Evolutionary conservation across 139 green algal species (phyloP).

Genomic region (Nannochloris sp.): DNA sequence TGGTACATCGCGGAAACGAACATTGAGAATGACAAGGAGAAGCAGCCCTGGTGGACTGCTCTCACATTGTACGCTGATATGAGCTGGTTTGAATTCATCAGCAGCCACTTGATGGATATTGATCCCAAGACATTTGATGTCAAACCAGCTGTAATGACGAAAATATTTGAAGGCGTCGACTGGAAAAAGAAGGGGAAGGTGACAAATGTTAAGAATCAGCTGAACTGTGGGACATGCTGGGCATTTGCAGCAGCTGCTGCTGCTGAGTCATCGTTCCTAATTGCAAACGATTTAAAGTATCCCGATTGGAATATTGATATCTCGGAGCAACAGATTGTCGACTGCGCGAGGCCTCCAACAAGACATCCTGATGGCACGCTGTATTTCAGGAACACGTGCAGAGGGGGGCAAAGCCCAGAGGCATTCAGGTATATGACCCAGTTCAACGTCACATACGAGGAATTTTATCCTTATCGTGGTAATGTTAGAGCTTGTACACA

Average conservation of each 20-base stretch:
- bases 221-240: slow-evolving; percentile 21
- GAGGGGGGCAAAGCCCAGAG: background rate
- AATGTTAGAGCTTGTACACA: background rate
- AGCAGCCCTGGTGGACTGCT: slow-evolving; percentile 1
- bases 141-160: background rate
- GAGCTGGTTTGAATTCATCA: background rate
- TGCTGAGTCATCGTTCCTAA: slow-evolving; percentile 19
- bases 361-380: background rate
- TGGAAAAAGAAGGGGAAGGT: background rate
- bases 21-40: background rate
- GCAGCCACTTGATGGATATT: background rate
- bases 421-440: slow-evolving; percentile 1
- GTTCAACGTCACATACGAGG: slow-evolving; percentile 3
- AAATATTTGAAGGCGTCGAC: background rate
- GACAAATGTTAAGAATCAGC: slow-evolving; percentile 1
- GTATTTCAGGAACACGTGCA: background rate
- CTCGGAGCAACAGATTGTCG: slow-evolving; percentile 14
- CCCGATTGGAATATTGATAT: slow-evolving; percentile 6
- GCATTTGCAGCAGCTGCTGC: slow-evolving; percentile 14
- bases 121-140: background rate
- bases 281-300: slow-evolving; percentile 4
- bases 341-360: slow-evolving; percentile 1
- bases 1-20: background rate
- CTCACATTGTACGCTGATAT: background rate
- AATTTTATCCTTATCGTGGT: slow-evolving; percentile 1